Base-by-base conservation (phyloP, 805 yeast species). In the Nakazawaea sp. region DNA sequence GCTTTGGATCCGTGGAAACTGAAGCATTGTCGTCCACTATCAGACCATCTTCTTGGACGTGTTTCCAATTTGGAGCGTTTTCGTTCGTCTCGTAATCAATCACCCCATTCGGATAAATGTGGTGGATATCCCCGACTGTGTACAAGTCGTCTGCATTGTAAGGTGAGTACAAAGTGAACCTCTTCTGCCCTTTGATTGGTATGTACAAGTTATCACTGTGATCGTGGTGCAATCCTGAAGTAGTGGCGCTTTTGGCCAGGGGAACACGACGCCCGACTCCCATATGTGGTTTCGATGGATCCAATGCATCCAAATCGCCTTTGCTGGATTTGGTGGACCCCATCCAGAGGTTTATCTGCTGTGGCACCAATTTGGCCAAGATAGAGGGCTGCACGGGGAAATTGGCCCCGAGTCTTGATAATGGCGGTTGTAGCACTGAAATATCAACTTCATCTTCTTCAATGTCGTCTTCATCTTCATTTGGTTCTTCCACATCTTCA, bases 221-320 rank as follows among this genome's bases (percentile, higher is more conserved):
- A 52, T 82, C 90, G 52, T 82, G 90, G 47, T 82, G 90, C 10
- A 82, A 57, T 0, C 90, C 90, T 1, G 88, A 78, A 0, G 87
- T 78, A 1, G 78, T 63, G 2, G 81, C 81, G 1, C 64, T 62
- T 8, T 17, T 5, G 15, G 9, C 4, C 1, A 72, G 70, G 1
- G 86, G 81, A 1, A 80, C 55, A 17, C 58, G 58, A 48, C 74
- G 71, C 1, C 85, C 85, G 4, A 77, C 52, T 1, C 72, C 71
- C 13, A 58, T 50, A 32, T 56, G 55, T 2, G 44, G 38, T 12
- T 50, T 45, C 1, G 32, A 21, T 2, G 42, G 35, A 17, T 56
- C 50, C 7, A 57, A 10, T 8, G 10, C 10, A 15, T 6, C 18
- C 12, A 18, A 21, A 6, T 12, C 33, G 17, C 6, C 25, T 18